phyloP scores from a whole-genome alignment of 768 basidiomycete genomes.

The Mycena venus region DNA sequence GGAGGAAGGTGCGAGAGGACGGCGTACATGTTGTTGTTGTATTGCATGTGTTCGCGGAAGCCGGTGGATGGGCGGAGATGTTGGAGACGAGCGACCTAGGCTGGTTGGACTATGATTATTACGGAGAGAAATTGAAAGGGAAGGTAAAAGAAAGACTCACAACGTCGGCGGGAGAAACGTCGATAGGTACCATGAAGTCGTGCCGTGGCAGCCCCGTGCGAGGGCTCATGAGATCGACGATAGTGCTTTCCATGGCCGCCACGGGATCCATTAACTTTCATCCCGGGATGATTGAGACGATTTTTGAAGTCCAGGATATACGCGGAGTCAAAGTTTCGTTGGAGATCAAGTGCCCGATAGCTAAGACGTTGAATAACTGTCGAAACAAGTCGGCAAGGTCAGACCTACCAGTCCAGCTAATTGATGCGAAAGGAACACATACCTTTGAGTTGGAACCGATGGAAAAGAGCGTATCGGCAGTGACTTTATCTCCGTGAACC shows the following conservation, averaged over 20 bases:
- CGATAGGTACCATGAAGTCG: constrained; percentile 19
- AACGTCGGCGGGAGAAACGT: background rate
- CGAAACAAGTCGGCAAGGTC: too few relatives aligned
- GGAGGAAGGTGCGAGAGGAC: constrained; percentile 31
- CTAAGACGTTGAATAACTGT: constrained; percentile 42
- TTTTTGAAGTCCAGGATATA: constrained; percentile 42
- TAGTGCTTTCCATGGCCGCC: constrained; percentile 29
- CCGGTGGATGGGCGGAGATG: constrained; percentile 34
- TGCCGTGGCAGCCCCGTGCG: constrained; percentile 36
- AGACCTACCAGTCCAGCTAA: fast-evolving
- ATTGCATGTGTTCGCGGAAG: constrained; percentile 36
- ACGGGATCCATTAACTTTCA: constrained; percentile 42
- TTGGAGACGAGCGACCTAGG: too few relatives aligned
- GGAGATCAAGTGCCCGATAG: constrained; percentile 43
- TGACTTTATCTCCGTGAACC: constrained; percentile 37
- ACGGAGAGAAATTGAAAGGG: too few relatives aligned
- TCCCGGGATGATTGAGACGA: constrained; percentile 40
- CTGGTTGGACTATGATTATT: too few relatives aligned
- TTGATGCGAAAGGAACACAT: too few relatives aligned
- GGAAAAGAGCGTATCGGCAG: constrained; percentile 41
- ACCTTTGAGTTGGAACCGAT: constrained; percentile 51
- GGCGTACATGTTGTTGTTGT: constrained; percentile 39
- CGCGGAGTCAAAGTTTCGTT: constrained; percentile 42
- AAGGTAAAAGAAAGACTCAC: too few relatives aligned
- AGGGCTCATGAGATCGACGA: constrained; percentile 22